These are phyloP conservation scores for Psilocybe cyanescens DNA, from an alignment of 768 basidiomycete genomes.

Conservation along the genomic window DNA sequence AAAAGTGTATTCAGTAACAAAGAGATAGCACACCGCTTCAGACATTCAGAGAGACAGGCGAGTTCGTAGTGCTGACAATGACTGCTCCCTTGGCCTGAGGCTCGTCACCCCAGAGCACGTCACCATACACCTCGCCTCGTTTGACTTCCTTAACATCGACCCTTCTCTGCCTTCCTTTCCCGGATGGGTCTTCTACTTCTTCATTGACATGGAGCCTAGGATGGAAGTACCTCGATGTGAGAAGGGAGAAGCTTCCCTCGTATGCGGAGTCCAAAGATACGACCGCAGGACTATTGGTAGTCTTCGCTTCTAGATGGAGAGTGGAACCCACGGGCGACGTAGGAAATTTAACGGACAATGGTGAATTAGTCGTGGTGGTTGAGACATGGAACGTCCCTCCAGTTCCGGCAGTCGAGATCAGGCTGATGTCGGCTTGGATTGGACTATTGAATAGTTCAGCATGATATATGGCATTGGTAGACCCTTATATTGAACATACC, in stretches of 20 bases:
- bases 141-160: conserved; percentile 4
- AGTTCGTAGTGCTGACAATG: background rate
- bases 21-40: background rate
- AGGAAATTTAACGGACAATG: conserved; percentile 31
- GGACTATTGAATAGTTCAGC: conserved; percentile 24
- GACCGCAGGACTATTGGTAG: conserved; percentile 36
- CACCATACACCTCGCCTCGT: background rate
- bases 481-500: conserved; percentile 31
- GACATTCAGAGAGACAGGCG: background rate
- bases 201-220: conserved; percentile 6
- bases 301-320: conserved; percentile 31
- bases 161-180: conserved; percentile 23
- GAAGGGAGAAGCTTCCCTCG: conserved; percentile 37
- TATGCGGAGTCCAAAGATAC: conserved; percentile 37
- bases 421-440: conserved; percentile 32
- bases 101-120: background rate
- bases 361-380: conserved; percentile 36
- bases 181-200: conserved; percentile 25
- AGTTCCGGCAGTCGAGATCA: conserved; percentile 29
- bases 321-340: conserved; percentile 38
- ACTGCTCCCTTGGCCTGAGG: background rate
- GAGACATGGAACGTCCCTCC: conserved; percentile 37
- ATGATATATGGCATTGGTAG: no score
- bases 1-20: no score
- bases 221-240: conserved; percentile 16